Conservation (phyloP, 805 yeast genomes). For the Pichia exigua region DNA sequence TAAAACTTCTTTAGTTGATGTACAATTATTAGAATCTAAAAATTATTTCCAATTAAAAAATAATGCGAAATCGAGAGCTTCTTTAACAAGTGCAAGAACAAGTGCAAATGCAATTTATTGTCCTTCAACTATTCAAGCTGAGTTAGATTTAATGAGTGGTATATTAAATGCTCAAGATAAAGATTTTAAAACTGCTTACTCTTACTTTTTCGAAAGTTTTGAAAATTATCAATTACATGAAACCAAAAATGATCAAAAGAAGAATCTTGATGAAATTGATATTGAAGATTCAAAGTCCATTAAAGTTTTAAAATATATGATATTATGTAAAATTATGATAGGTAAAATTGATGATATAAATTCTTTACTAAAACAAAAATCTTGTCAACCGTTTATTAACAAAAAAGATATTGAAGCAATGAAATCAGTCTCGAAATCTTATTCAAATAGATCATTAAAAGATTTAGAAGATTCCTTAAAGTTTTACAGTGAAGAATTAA, state of each 20-base stretch:
- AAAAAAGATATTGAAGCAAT: constrained; percentile 90
- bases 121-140: constrained; percentile 90
- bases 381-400: constrained; percentile 32
- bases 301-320: constrained; percentile 83
- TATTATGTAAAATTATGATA: constrained; percentile 88
- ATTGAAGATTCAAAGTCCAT: constrained; percentile 37
- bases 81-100: constrained; percentile 91
- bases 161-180: constrained; percentile 93
- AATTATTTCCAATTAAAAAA: constrained; percentile 89
- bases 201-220: constrained; percentile 91
- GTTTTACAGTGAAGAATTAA: constrained; percentile 63
- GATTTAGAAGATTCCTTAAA: constrained; percentile 83
- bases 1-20: constrained; percentile 90
- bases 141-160: constrained; percentile 91
- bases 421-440: constrained; percentile 88
- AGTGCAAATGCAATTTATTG: constrained; percentile 96
- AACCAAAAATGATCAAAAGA: constrained; percentile 10
- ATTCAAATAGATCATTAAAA: constrained; percentile 78
- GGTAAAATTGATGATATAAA: constrained; percentile 81
- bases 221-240: constrained; percentile 66
- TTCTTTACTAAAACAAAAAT: constrained; percentile 65
- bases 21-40: constrained; percentile 83
- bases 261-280: neutral
- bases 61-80: constrained; percentile 83
- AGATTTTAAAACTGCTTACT: constrained; percentile 92